Evolutionary conservation across 2,329 filamentous ascomycete species (phyloP).

Genomic region (Xylaria sp.): DNA sequence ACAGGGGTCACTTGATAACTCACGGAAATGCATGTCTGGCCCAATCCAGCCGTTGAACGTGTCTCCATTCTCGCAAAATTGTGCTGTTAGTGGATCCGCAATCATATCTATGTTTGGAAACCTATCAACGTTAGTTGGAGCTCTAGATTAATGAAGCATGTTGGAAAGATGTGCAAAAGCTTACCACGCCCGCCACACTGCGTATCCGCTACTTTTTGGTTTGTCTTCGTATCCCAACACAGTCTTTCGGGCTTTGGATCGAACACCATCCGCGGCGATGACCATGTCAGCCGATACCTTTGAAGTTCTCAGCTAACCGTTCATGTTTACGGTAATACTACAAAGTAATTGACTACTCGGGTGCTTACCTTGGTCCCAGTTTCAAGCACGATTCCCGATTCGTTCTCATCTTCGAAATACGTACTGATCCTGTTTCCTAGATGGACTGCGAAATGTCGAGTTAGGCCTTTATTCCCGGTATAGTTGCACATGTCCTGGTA

Average conservation of each 20-base stretch:
- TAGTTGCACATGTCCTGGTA: not conserved
- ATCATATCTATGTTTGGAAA: conserved; percentile 63
- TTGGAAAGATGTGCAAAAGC: not conserved
- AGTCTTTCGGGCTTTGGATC: conserved; percentile 61
- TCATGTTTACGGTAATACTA: too few species aligned
- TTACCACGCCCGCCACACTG: conserved; percentile 64
- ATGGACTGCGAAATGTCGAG: conserved; percentile 49
- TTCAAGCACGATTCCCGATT: conserved; percentile 62
- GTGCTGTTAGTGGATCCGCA: conserved; percentile 60
- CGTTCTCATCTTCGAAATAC: conserved; percentile 64
- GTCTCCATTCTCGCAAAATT: conserved; percentile 66
- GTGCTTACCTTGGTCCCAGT: conserved; percentile 55
- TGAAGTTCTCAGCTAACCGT: not conserved
- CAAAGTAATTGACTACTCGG: not conserved
- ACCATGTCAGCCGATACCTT: conserved; percentile 60
- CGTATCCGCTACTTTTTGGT: conserved; percentile 62
- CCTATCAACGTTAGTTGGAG: conserved; percentile 42
- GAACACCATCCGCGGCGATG: conserved; percentile 65
- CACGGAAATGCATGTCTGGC: conserved; percentile 62
- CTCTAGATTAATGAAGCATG: too few species aligned
- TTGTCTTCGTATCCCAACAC: conserved; percentile 63
- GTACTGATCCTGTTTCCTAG: conserved; percentile 61
- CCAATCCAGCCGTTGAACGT: conserved; percentile 69
- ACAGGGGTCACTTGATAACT: not conserved
- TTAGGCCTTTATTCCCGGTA: not conserved